phyloP scores from a whole-genome alignment of 192 early-diverging fungal genomes.

The Chytriomyces sp. region DNA sequence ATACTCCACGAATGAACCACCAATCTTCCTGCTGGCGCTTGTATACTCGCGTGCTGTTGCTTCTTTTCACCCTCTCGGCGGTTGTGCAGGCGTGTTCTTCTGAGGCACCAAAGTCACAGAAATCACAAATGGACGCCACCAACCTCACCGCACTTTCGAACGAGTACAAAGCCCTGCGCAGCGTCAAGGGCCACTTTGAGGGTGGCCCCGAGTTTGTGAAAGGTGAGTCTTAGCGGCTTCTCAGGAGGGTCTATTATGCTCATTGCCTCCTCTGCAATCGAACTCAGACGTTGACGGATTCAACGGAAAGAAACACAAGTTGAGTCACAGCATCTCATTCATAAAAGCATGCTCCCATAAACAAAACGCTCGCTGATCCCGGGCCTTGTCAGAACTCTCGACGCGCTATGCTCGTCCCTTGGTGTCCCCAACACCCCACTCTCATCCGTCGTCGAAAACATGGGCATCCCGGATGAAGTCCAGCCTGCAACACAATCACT shows the following conservation, averaged over 20 bases:
- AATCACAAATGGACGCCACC: no score
- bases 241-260: background rate
- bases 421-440: conserved; percentile 10
- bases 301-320: conserved; percentile 18
- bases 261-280: no score
- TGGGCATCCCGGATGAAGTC: conserved; percentile 21
- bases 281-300: conserved; percentile 24
- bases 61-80: no score
- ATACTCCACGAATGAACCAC: no score
- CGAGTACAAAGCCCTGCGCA: conserved; percentile 4
- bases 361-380: no score
- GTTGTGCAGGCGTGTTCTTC: no score
- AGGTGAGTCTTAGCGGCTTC: background rate
- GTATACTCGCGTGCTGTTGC: no score
- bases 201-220: conserved; percentile 9
- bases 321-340: background rate
- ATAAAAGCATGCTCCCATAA: background rate
- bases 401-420: background rate
- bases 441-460: background rate
- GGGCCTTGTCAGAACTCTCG: background rate
- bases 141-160: no score
- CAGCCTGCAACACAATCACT: background rate
- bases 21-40: no score
- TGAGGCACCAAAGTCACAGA: no score
- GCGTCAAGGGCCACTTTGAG: conserved; percentile 23